Base-by-base conservation (phyloP, 2,329 filamentous ascomycete species). In the Dactylellina leptospora region DNA sequence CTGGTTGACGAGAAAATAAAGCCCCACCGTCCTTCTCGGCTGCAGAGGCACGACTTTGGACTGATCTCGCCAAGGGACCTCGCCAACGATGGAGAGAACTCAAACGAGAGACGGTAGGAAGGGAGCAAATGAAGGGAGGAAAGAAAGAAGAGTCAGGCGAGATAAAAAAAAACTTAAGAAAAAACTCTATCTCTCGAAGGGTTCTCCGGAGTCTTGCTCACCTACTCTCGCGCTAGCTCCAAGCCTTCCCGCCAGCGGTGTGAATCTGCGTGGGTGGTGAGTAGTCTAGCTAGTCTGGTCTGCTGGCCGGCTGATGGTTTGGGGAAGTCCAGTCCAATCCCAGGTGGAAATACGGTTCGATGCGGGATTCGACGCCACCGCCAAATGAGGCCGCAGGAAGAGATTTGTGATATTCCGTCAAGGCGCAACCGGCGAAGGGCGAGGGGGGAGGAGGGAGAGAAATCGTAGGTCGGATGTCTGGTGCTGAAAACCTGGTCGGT, bases 151-250 rank as follows among this genome's bases (percentile, higher is more conserved):
- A 27, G 13, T 20, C 8, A 53, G 6, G 16, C 23, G 3, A 3
- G 27, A 18, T 53, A 4, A 16, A 20, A 16, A 40, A 40, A 11
- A n/a, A n/a, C 30, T 33, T 33, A 27, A 50, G 27, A 25, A 10
- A 40, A 25, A 33, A 38, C 40, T 50, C 42, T n/a, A n/a, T n/a
- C n/a, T n/a, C n/a, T n/a, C n/a, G n/a, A n/a, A n/a, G n/a, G n/a
- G n/a, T n/a, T n/a, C n/a, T n/a, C n/a, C n/a, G 36, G 9, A 25
- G 22, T 23, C 22, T 48, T 63, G 59, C 59, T 54, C 48, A 63
- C 59, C 59, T 62, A 11, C 25, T 13, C n/a, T n/a, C n/a, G 50
- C 23, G 25, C 38, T 63, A 51, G 47, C 47, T 54, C 18, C 45
- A 30, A 61, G 58, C 58, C 58, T 62, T 44, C 36, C 47, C n/a